Percentiles rank a stretch among this genome's conserved stretches.
phyloP scores from a whole-genome alignment of 306 rosid species.

The Cucurbita ficifolia region DNA sequence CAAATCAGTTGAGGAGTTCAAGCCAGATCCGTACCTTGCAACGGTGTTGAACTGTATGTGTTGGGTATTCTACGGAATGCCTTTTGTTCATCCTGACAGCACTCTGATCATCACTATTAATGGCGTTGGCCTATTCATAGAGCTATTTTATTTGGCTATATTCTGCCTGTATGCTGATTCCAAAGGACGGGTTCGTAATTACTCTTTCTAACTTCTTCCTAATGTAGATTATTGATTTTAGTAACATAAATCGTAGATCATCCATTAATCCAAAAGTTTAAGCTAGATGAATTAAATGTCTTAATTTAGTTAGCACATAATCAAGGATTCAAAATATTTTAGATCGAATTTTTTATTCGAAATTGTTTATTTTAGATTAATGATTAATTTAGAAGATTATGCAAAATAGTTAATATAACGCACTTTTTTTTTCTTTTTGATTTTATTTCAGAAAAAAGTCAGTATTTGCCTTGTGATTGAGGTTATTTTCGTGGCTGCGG shows the following conservation, averaged over 20 bases:
- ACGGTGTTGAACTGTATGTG: constrained; percentile 29
- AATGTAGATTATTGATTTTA: too few species aligned
- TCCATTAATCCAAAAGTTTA: too few species aligned
- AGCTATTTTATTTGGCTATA: constrained; percentile 11
- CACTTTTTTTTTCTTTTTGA: too few species aligned
- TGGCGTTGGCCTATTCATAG: constrained; percentile 33
- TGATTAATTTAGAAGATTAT: too few species aligned
- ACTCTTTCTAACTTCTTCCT: neutral
- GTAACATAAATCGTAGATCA: too few species aligned
- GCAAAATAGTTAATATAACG: too few species aligned
- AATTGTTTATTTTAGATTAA: too few species aligned
- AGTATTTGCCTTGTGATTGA: neutral
- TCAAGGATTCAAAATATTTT: too few species aligned
- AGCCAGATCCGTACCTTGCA: constrained; percentile 6
- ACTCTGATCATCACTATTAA: neutral
- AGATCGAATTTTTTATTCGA: too few species aligned
- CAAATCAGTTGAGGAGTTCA: constrained; percentile 37
- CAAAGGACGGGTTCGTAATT: neutral
- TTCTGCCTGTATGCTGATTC: neutral
- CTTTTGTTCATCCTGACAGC: constrained; percentile 30
- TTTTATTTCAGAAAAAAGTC: neutral
- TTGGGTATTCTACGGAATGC: constrained; percentile 66
- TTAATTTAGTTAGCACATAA: too few species aligned
- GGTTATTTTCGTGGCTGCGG: neutral
- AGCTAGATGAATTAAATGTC: too few species aligned